Evolutionary conservation across 208 protist species (phyloP).

Genomic region (Willaertia magna): DNA sequence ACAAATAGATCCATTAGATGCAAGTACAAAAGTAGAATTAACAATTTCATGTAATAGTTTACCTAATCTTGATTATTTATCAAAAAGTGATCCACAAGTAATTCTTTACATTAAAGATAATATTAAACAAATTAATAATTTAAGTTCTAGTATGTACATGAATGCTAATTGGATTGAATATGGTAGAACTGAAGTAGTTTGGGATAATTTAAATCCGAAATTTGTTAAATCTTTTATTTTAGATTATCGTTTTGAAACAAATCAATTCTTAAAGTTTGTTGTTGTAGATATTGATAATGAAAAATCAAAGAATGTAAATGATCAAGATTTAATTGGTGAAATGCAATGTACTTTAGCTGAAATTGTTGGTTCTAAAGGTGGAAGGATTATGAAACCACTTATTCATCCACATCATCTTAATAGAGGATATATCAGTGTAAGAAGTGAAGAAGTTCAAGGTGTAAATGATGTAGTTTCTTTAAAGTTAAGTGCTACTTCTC

Average conservation of each 20-base stretch:
- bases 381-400: neutral
- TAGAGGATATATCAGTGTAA: neutral
- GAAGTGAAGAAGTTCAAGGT: neutral
- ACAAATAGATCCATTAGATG: too few relatives aligned
- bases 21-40: neutral
- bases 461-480: neutral
- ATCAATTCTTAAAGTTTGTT: neutral
- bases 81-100: neutral
- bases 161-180: neutral
- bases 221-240: neutral
- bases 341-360: constrained; percentile 7
- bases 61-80: neutral
- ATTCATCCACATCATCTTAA: neutral
- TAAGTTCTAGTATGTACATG: neutral
- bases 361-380: neutral
- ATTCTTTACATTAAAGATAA: neutral
- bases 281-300: constrained; percentile 10
- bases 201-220: neutral
- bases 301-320: neutral
- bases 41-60: neutral
- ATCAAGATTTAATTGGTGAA: constrained; percentile 21
- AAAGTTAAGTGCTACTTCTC: neutral
- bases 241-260: neutral
- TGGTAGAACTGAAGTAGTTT: neutral
- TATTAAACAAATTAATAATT: neutral